Evolutionary conservation across 2,329 filamentous ascomycete species (phyloP), one percentile per base, ranked within the genome.

Genomic region (Colletotrichum caudatum): DNA sequence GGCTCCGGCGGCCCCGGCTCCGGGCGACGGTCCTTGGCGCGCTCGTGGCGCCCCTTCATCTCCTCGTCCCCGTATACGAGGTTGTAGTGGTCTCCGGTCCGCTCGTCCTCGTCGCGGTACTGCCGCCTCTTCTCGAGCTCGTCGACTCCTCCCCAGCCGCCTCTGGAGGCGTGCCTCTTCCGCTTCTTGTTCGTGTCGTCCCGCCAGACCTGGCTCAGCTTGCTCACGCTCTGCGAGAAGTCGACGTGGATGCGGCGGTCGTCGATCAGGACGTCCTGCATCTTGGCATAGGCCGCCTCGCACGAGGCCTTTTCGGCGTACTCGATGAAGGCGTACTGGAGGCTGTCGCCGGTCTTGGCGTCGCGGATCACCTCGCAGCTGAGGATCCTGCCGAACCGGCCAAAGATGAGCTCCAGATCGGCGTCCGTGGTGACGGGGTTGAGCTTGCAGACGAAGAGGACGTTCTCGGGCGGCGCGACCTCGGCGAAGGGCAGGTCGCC

Each of bases 311-410:
- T 96, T 66, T 97, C 93, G 70, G 95, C 93, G 77, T 95, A 99
- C 80, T 99, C 96, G 78, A 99, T 97, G 76, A 99, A 99, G 1
- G 96, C 94, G 79, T 99, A 99, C 80, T 99, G 96, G 60, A 99
- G 83, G 78, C 94, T 97, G 82, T 99, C 96, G 5, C 94, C 94
- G 0, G 95, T 98, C 78, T 94, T 94, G 79, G 93, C 93, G 80
- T 99, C 96, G 60, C 95, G 89, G 74, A 99, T 98, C 44, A 99
- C 93, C 82, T 99, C 96, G 79, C 96, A 99, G 58, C 94, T 97
- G 33, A 98, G 81, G 53, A 99, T 97, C 78, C 92, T 95, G 76
- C 96, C 96, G 77, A 99, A 99, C 0, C 96, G 95, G 68, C 94
- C 95, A 82, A 99, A 99, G 74, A 99, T 98, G 74, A 98, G 88